These are phyloP conservation scores for Fusarium sp. DNA, from an alignment of 2,329 filamentous ascomycete genomes.

Conservation along the genomic window DNA sequence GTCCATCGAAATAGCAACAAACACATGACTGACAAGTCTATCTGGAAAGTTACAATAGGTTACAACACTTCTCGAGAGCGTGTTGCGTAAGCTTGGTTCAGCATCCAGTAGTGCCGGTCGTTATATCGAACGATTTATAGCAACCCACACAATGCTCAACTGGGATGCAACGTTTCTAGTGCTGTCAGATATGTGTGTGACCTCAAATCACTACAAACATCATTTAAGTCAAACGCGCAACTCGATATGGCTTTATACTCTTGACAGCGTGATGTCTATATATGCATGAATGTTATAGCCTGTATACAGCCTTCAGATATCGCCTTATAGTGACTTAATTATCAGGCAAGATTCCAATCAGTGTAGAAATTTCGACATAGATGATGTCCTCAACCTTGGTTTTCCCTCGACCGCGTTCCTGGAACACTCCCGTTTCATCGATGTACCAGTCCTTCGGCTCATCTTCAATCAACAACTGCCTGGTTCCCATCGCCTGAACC, in stretches of 20 bases:
- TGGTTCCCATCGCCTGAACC: slow-evolving; percentile 30
- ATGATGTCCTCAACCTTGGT: slow-evolving; percentile 32
- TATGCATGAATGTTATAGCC: background rate
- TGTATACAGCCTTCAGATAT: background rate
- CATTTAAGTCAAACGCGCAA: background rate
- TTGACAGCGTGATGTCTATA: background rate
- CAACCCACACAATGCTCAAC: background rate
- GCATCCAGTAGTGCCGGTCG: background rate
- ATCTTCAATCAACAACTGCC: slow-evolving; percentile 35
- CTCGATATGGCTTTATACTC: background rate
- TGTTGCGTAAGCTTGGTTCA: slow-evolving; percentile 12
- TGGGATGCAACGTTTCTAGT: background rate
- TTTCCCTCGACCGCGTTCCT: slow-evolving; percentile 29
- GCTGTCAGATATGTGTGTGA: background rate
- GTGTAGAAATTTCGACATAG: slow-evolving; percentile 13
- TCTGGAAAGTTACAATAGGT: background rate
- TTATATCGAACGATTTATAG: background rate
- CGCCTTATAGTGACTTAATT: background rate
- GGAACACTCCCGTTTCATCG: slow-evolving; percentile 43
- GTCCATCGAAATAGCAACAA: background rate
- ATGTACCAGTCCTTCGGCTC: slow-evolving; percentile 45
- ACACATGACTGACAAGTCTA: slow-evolving; percentile 2
- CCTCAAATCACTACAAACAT: background rate
- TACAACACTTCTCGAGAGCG: slow-evolving; percentile 2
- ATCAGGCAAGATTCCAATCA: slow-evolving; percentile 11